Base-by-base conservation (phyloP, 164 flowering plant species). In the Houttuynia cordata region DNA sequence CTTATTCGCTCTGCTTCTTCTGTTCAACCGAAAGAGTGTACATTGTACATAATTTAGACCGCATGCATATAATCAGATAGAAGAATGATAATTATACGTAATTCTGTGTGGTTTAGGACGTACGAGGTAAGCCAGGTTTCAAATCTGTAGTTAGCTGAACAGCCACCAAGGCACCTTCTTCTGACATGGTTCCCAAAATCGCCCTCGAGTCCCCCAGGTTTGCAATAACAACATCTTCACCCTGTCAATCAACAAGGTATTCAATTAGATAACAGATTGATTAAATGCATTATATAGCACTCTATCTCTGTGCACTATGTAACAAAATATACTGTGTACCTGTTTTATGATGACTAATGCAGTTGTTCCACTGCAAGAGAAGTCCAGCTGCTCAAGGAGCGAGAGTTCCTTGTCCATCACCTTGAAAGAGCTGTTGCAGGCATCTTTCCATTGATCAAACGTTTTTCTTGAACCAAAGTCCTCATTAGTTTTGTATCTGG, bases 151-250 rank as follows among this genome's bases (percentile, higher is more conserved):
- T 88, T n/a, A 91, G 73, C n/a, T 81, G 97, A 57, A 82, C 63
- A 49, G 87, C 84, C 42, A 23, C 49, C 53, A 88, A 15, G 51
- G 77, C 81, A 22, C 60, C 73, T 41, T 74, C 61, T 6, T 83
- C 78, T 18, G 71, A 67, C 5, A 77, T 63, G 14, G 81, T 86
- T 56, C 96, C 97, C 41, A 91, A 24, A 39, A 91, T 69, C 20
- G 94, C 97, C 60, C 97, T 80, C 21, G 97, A 88, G 68, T 91
- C 96, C 0, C 97, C 97, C 42, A 88, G 88, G 70, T 91, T 91
- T 21, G 92, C 90, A 39, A 88, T 69, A 12, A 82, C 64, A 58
- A 86, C 83, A 64, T 85, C 82, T 21, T 78, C 77, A 37, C 78
- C 92, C 94, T 87, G 79, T 22, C 58, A 21, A 42, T 62, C 22